Conservation (phyloP, 495 filamentous ascomycete species). For the Platismatia glauca region DNA sequence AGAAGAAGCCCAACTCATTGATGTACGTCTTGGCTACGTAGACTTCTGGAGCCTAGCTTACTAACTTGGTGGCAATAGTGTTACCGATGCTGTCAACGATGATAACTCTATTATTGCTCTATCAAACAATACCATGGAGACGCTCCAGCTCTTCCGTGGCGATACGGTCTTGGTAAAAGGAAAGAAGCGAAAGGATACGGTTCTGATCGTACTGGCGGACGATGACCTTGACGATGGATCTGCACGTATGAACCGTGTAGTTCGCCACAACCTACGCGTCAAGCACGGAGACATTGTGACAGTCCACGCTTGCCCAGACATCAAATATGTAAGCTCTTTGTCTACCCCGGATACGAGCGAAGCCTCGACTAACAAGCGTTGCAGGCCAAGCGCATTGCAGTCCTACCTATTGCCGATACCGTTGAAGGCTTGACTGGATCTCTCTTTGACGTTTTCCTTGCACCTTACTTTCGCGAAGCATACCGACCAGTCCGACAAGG, state of each 20-base stretch:
- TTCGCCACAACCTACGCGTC: conserved; percentile 94
- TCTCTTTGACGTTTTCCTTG: conserved; percentile 97
- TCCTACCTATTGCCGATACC: conserved; percentile 96
- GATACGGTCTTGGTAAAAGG: conserved; percentile 97
- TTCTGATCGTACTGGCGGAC: conserved; percentile 92
- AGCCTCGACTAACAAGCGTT: conserved; percentile 23
- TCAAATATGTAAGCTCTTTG: conserved; percentile 82
- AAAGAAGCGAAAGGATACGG: conserved; percentile 99
- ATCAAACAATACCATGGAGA: conserved; percentile 98
- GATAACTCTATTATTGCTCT: conserved; percentile 99
- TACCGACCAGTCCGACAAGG: conserved; percentile 95
- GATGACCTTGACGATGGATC: conserved; percentile 97
- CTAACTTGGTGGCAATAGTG: conserved; percentile 49
- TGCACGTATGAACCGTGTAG: conserved; percentile 93
- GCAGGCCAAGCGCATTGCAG: conserved; percentile 96
- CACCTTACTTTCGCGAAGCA: conserved; percentile 98
- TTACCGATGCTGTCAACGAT: conserved; percentile 96
- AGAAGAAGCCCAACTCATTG: conserved; percentile 99
- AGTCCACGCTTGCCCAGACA: conserved; percentile 98
- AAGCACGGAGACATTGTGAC: conserved; percentile 97
- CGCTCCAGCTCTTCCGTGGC: conserved; percentile 92
- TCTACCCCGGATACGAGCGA: conserved; percentile 15
- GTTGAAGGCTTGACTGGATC: conserved; percentile 95
- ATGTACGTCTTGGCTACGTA: conserved; percentile 53
- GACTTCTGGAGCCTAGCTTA: conserved; percentile 12